These are phyloP conservation scores for Tremellales sp. DNA, from an alignment of 1,284 basidiomycete species.

Conservation along the genomic window DNA sequence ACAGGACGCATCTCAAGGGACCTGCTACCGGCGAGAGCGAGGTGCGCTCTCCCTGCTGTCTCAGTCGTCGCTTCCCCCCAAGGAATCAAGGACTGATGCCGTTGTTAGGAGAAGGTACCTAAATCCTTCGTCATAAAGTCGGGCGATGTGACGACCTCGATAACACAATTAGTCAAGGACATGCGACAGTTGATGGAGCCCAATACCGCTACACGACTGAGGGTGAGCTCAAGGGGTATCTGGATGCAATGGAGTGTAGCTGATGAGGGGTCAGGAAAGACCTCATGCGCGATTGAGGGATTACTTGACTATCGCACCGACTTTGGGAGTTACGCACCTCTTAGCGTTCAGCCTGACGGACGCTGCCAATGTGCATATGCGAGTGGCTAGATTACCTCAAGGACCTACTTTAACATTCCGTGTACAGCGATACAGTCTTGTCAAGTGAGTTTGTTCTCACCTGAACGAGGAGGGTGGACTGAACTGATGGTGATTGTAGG, in stretches of 20 bases:
- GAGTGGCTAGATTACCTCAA: conserved; percentile 81
- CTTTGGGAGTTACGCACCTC: conserved; percentile 87
- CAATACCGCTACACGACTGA: conserved; percentile 87
- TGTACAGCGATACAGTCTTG: conserved; percentile 84
- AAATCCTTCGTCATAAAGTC: conserved; percentile 75
- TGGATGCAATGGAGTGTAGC: not conserved
- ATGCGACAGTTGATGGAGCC: conserved; percentile 96
- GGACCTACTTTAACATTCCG: conserved; percentile 94
- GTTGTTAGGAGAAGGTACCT: conserved; percentile 45
- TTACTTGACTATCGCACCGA: conserved; percentile 87
- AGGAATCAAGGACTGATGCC: not conserved
- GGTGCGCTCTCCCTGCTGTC: conserved; percentile 21
- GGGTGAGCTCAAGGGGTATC: conserved; percentile 53
- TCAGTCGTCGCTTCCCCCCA: not conserved
- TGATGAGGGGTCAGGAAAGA: conserved; percentile 63
- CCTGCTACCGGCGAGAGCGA: conserved; percentile 41
- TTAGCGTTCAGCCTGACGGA: conserved; percentile 87
- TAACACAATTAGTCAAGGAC: conserved; percentile 84
- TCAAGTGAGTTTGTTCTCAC: conserved; percentile 56
- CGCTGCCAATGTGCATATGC: conserved; percentile 69
- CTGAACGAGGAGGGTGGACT: not conserved
- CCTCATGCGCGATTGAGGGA: conserved; percentile 90
- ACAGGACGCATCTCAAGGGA: conserved; percentile 77
- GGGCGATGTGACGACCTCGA: conserved; percentile 82
- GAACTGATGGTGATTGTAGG: conserved; percentile 14